phyloP scores from a whole-genome alignment of 495 filamentous ascomycete species.

The Thozetella sp. region DNA sequence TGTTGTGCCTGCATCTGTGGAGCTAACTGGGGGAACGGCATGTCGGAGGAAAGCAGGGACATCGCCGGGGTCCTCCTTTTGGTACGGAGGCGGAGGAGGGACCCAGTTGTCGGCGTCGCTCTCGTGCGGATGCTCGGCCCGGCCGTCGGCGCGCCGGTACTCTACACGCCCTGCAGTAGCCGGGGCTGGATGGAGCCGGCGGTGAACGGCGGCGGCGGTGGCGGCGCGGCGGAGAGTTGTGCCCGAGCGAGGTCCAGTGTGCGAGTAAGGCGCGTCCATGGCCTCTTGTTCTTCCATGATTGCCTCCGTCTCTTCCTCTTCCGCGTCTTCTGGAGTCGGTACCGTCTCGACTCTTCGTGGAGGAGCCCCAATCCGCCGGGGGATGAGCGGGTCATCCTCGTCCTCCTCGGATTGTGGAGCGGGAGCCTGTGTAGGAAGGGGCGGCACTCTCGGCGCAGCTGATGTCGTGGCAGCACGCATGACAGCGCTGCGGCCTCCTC shows the following conservation, averaged over 20 bases:
- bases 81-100: slow-evolving; percentile 88
- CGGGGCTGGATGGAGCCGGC: slow-evolving; percentile 57
- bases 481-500: slow-evolving; percentile 35
- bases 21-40: slow-evolving; percentile 29
- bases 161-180: slow-evolving; percentile 37
- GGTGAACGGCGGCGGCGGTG: slow-evolving; percentile 73
- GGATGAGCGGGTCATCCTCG: slow-evolving; percentile 41
- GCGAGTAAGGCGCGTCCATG: slow-evolving; percentile 73
- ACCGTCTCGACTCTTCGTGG: slow-evolving; percentile 9
- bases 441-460: slow-evolving; percentile 16
- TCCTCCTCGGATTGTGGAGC: slow-evolving; percentile 23
- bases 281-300: slow-evolving; percentile 57
- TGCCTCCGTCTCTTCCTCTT: slow-evolving; percentile 28
- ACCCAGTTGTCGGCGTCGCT: slow-evolving; percentile 94
- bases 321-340: slow-evolving; percentile 15
- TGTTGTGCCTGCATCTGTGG: slow-evolving; percentile 7
- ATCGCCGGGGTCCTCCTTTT: slow-evolving; percentile 64
- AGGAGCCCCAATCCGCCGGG: slow-evolving; percentile 31
- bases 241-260: slow-evolving; percentile 75
- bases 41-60: slow-evolving; percentile 48
- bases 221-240: slow-evolving; percentile 78
- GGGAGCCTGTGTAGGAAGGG: slow-evolving; percentile 19
- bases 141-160: slow-evolving; percentile 63
- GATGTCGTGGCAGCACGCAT: slow-evolving; percentile 30
- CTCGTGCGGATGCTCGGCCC: slow-evolving; percentile 76